These are phyloP conservation scores for Pythium brachiatum DNA, from an alignment of 352 stramenopile genomes.

Conservation along the genomic window DNA sequence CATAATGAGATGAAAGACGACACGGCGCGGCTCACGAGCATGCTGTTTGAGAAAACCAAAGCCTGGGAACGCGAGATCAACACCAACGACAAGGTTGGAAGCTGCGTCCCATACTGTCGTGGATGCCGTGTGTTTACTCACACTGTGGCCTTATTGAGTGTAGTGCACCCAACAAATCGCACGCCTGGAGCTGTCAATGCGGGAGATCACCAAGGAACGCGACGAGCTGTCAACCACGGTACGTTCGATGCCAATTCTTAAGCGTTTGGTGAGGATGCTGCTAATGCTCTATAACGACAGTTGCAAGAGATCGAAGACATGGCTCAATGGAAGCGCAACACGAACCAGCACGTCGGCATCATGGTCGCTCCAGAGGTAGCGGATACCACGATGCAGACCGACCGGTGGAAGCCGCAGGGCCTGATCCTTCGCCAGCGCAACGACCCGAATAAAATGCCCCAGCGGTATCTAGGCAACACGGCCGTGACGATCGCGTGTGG, in stretches of 20 bases:
- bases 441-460: constrained; percentile 57
- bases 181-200: constrained; percentile 33
- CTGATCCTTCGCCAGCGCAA: constrained; percentile 73
- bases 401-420: constrained; percentile 69
- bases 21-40: constrained; percentile 47
- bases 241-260: not conserved
- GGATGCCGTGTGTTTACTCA: too few species aligned
- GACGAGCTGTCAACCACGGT: constrained; percentile 45
- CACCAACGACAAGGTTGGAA: constrained; percentile 41
- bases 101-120: not conserved
- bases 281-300: constrained; percentile 17
- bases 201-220: constrained; percentile 33
- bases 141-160: not conserved
- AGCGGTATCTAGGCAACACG: constrained; percentile 65
- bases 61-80: constrained; percentile 66
- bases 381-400: constrained; percentile 66
- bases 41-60: constrained; percentile 74
- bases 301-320: constrained; percentile 61
- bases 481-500: constrained; percentile 66
- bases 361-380: constrained; percentile 37
- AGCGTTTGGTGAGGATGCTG: too few species aligned
- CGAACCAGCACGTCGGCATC: constrained; percentile 63
- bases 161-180: constrained; percentile 51
- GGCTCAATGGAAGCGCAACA: constrained; percentile 46
- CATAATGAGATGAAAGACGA: constrained; percentile 47